Percentiles rank a stretch among this genome's conserved stretches.
Conservation (phyloP, 31 red algal genomes). For the Bonnemaisonia californica region DNA sequence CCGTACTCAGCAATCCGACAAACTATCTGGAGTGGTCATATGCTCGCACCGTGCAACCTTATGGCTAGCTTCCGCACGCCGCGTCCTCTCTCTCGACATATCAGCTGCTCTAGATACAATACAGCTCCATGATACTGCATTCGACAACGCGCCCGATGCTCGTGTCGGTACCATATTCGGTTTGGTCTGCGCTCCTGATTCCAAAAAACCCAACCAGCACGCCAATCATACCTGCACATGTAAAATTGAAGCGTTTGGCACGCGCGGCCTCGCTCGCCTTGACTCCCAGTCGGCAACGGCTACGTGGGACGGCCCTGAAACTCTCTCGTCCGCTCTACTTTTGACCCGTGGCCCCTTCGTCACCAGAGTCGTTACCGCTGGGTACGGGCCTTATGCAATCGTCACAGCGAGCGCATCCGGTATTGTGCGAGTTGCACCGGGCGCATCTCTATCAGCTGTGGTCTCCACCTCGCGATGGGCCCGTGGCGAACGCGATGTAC, state of each 20-base stretch:
- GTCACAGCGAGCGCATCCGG: not conserved
- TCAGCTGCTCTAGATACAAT: not conserved
- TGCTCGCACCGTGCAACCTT: not conserved
- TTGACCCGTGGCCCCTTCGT: not conserved
- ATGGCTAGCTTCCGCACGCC: not conserved
- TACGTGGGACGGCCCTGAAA: not conserved
- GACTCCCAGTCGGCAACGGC: not conserved
- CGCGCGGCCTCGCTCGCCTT: not conserved
- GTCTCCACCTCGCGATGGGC: not conserved
- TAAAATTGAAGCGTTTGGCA: not conserved
- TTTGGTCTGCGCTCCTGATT: no score
- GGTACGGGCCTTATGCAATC: not conserved
- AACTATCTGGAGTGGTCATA: not conserved
- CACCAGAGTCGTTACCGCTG: not conserved
- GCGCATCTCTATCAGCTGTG: not conserved
- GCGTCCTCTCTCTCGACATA: not conserved
- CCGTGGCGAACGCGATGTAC: not conserved
- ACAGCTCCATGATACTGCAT: not conserved
- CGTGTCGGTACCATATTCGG: not conserved
- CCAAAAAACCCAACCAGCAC: no score
- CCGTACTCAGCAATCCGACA: not conserved
- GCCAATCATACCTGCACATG: not conserved
- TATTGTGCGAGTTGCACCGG: not conserved
- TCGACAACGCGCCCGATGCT: not conserved
- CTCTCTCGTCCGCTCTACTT: not conserved